These are phyloP conservation scores for Pleurotus citrinopileatus DNA, from an alignment of 768 basidiomycete species.

Conservation along the genomic window DNA sequence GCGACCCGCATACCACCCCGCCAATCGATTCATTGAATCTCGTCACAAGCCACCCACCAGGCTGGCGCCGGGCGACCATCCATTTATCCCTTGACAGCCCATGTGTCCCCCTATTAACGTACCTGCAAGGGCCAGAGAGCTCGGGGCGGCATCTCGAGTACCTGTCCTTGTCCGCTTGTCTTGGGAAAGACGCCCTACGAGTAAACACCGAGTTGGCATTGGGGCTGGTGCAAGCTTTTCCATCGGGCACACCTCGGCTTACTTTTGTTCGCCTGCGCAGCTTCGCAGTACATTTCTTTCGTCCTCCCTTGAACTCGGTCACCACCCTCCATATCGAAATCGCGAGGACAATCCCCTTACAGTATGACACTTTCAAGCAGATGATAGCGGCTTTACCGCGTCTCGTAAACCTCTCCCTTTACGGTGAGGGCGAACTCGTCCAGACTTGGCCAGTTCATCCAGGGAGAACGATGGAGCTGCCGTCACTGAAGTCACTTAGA, in stretches of 20 bases:
- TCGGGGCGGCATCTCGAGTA: slow-evolving; percentile 31
- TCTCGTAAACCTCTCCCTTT: slow-evolving; percentile 40
- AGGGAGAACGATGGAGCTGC: slow-evolving; percentile 25
- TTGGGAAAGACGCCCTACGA: slow-evolving; percentile 20
- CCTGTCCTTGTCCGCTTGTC: slow-evolving; percentile 32
- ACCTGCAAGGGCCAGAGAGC: slow-evolving; percentile 19
- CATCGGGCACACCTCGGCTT: slow-evolving; percentile 27
- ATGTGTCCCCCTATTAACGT: slow-evolving; percentile 24
- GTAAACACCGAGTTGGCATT: slow-evolving; percentile 10
- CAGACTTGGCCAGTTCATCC: slow-evolving; percentile 21
- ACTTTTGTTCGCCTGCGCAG: slow-evolving; percentile 43
- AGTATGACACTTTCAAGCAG: slow-evolving; percentile 29
- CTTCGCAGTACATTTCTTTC: slow-evolving; percentile 37
- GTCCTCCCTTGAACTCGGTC: slow-evolving; percentile 30
- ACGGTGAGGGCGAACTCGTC: slow-evolving; percentile 35
- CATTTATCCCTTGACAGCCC: slow-evolving; percentile 23
- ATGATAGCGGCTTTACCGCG: slow-evolving; percentile 28
- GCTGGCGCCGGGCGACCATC: slow-evolving; percentile 36
- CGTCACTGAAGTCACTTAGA: slow-evolving; percentile 36
- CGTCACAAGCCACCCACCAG: slow-evolving; percentile 26
- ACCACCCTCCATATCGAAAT: slow-evolving; percentile 45
- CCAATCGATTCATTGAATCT: slow-evolving; percentile 23
- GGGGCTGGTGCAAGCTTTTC: slow-evolving; percentile 22
- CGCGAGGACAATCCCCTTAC: slow-evolving; percentile 30
- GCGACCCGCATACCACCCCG: background rate